These are phyloP conservation scores for Aspergillus baeticus DNA, from an alignment of 495 filamentous ascomycete species.

Conservation along the genomic window DNA sequence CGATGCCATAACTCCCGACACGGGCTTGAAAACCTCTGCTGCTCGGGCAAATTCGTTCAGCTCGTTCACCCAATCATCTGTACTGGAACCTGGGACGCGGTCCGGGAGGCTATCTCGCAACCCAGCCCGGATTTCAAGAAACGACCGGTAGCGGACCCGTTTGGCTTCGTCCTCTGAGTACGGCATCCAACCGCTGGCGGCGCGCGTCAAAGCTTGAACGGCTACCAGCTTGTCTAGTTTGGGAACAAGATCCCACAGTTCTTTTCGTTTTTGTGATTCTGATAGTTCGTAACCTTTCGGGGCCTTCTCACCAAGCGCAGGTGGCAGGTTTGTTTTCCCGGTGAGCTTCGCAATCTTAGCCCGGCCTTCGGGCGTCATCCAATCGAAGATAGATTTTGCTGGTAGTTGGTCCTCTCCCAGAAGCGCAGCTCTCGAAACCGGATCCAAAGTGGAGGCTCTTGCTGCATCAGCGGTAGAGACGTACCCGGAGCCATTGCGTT, in stretches of 20 bases:
- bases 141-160: constrained; percentile 71
- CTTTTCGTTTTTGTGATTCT: constrained; percentile 56
- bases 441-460: constrained; percentile 72
- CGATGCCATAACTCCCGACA: constrained; percentile 87
- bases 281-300: constrained; percentile 61
- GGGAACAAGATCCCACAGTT: constrained; percentile 67
- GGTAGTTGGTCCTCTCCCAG: constrained; percentile 82
- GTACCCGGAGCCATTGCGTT: constrained; percentile 43
- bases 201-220: constrained; percentile 70
- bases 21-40: constrained; percentile 88
- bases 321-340: constrained; percentile 74
- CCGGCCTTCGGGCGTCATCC: constrained; percentile 77
- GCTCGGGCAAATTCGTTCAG: constrained; percentile 84
- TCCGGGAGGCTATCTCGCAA: constrained; percentile 59
- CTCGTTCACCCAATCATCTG: constrained; percentile 77
- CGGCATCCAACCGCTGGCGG: constrained; percentile 74
- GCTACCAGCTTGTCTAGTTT: constrained; percentile 72
- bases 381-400: constrained; percentile 95
- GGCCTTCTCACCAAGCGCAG: constrained; percentile 68
- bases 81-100: constrained; percentile 52
- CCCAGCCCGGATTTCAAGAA: constrained; percentile 77
- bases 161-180: constrained; percentile 82
- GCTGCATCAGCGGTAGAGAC: constrained; percentile 73
- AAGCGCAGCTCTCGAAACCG: constrained; percentile 74
- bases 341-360: constrained; percentile 73